Conservation (phyloP, 495 filamentous ascomycete species). For the Trichoderma orchidacearum region DNA sequence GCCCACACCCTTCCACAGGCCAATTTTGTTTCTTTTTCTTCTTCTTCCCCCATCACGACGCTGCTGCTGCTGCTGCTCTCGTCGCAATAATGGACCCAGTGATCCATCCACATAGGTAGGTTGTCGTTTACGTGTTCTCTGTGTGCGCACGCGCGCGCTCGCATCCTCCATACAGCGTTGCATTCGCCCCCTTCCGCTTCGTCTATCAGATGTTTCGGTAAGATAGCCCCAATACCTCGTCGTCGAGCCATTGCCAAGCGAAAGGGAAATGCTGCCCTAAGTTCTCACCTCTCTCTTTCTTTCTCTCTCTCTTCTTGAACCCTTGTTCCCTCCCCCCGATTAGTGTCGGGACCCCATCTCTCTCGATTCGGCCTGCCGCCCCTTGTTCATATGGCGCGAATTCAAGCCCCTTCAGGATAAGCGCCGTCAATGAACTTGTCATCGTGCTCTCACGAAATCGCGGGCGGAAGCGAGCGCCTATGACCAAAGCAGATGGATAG, state of each 20-base stretch:
- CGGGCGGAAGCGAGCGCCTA: slow-evolving; percentile 1
- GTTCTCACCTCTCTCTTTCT: neutral
- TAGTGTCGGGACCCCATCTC: no score
- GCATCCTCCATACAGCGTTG: neutral
- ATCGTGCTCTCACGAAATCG: neutral
- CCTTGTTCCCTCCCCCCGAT: no score
- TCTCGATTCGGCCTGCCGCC: neutral
- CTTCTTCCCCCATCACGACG: no score
- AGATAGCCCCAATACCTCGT: neutral
- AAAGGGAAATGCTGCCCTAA: neutral
- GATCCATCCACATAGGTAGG: no score
- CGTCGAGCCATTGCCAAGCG: neutral
- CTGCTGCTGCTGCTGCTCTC: no score
- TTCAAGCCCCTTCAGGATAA: neutral
- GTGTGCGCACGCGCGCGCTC: neutral
- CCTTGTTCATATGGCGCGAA: neutral
- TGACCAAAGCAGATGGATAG: neutral
- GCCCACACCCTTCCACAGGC: no score
- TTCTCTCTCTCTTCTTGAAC: neutral
- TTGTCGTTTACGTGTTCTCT: no score
- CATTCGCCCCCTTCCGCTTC: neutral
- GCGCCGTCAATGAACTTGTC: neutral
- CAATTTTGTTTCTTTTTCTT: no score
- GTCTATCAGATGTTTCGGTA: neutral
- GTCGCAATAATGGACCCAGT: no score